Evolutionary conservation across 2,329 filamentous ascomycete genomes (phyloP).

Genomic region (Colletotrichum gloeosporioides): DNA sequence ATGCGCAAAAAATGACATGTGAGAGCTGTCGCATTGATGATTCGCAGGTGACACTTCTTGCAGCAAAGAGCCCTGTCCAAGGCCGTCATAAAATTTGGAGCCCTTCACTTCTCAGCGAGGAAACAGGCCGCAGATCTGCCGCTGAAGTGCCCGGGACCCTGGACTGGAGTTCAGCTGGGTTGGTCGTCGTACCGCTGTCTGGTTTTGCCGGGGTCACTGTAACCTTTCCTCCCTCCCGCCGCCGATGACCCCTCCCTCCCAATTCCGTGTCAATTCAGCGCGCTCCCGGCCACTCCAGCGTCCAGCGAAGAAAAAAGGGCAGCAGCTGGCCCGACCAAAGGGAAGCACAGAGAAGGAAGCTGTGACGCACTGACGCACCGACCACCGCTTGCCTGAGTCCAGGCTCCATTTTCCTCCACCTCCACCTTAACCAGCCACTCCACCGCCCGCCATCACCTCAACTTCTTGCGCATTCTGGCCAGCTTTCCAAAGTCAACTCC

Average conservation of each 20-base stretch:
- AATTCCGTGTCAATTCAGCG: background rate
- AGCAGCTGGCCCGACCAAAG: slow-evolving; percentile 2
- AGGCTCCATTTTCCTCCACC: slow-evolving; percentile 16
- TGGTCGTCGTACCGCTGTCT: background rate
- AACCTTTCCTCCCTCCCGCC: background rate
- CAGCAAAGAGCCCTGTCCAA: background rate
- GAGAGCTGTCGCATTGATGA: background rate
- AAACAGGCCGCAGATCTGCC: slow-evolving; percentile 11
- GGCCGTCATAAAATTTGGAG: background rate
- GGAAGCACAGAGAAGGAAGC: slow-evolving; percentile 2
- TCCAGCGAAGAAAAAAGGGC: background rate
- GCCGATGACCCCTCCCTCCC: background rate
- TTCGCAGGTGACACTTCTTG: background rate
- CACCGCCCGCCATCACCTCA: slow-evolving; percentile 7
- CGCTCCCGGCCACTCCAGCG: background rate
- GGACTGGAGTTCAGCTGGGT: background rate
- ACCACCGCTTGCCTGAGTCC: slow-evolving; percentile 16
- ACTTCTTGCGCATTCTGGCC: slow-evolving; percentile 23
- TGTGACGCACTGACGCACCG: slow-evolving; percentile 22
- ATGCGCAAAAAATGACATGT: background rate
- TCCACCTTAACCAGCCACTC: slow-evolving; percentile 19
- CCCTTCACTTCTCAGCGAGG: background rate
- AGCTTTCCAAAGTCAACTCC: slow-evolving; percentile 10
- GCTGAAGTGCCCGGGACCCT: slow-evolving; percentile 7
- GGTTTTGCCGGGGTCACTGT: background rate